phyloP scores from a whole-genome alignment of 208 protist genomes.

The Trypanosoma theileri region DNA sequence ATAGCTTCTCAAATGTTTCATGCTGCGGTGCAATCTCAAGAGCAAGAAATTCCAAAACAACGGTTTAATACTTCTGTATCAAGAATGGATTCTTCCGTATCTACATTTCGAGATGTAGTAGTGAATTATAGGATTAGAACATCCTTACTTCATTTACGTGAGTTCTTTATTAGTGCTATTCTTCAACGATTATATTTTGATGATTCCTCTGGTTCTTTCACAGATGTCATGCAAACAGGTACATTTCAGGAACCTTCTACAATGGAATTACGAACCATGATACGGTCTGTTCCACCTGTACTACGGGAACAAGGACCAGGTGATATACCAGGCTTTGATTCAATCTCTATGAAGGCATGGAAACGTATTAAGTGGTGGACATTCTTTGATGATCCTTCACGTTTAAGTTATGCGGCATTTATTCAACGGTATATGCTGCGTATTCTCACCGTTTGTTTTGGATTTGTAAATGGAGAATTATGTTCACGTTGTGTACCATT shows the following conservation, averaged over 20 bases:
- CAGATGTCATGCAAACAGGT: neutral
- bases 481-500: constrained; percentile 28
- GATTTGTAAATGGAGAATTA: constrained; percentile 31
- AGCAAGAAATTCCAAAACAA: neutral
- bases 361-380: constrained; percentile 34
- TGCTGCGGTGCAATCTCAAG: constrained; percentile 4
- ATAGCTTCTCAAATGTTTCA: constrained; percentile 4
- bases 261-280: constrained; percentile 42
- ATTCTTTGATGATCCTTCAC: constrained; percentile 9
- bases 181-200: constrained; percentile 11
- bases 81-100: too few species aligned
- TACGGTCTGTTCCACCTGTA: constrained; percentile 37
- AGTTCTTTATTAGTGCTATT: constrained; percentile 22
- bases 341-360: constrained; percentile 28
- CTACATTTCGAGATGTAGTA: neutral
- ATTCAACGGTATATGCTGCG: constrained; percentile 31
- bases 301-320: constrained; percentile 32
- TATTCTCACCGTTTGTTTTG: constrained; percentile 41
- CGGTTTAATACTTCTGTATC: neutral
- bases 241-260: constrained; percentile 32
- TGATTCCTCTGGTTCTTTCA: neutral
- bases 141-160: constrained; percentile 15
- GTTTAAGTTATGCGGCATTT: constrained; percentile 7
- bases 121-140: neutral
- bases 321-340: neutral